A percentile compares a stretch with the other conserved stretches of the same genome.
phyloP scores from a whole-genome alignment of 306 rosid genomes.

The Boehmeria nivea region DNA sequence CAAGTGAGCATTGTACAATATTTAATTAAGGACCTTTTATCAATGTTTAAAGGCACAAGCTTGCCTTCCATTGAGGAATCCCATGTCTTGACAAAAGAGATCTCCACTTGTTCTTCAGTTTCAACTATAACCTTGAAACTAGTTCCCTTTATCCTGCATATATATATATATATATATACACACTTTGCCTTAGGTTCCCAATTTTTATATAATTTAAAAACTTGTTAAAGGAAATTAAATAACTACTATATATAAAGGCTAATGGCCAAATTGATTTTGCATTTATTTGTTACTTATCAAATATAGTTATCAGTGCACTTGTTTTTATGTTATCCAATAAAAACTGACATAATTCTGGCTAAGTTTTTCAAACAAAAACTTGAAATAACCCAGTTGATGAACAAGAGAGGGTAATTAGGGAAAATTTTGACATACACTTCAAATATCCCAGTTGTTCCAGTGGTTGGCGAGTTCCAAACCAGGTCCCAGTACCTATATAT shows the following conservation, averaged over 20 bases:
- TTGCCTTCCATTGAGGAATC: conserved; percentile 48
- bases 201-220: no score
- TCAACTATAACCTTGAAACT: conserved; percentile 52
- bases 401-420: background rate
- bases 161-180: background rate
- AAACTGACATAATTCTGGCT: no score
- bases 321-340: no score
- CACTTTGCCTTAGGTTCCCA: no score
- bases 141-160: conserved; percentile 61
- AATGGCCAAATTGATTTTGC: no score
- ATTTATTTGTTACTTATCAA: no score
- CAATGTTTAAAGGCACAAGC: conserved; percentile 70
- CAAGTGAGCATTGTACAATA: background rate
- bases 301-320: no score
- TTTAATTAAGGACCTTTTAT: conserved; percentile 57
- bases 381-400: no score
- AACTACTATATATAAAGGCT: no score
- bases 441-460: conserved; percentile 54
- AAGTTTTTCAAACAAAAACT: no score
- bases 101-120: conserved; percentile 75
- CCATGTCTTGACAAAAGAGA: conserved; percentile 80
- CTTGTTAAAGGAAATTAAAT: no score
- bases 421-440: conserved; percentile 52
- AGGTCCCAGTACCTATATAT: conserved; percentile 77
- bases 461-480: conserved; percentile 60